Evolutionary conservation across 345 rosid species (phyloP).

Genomic region (Boechera divaricarpa): DNA sequence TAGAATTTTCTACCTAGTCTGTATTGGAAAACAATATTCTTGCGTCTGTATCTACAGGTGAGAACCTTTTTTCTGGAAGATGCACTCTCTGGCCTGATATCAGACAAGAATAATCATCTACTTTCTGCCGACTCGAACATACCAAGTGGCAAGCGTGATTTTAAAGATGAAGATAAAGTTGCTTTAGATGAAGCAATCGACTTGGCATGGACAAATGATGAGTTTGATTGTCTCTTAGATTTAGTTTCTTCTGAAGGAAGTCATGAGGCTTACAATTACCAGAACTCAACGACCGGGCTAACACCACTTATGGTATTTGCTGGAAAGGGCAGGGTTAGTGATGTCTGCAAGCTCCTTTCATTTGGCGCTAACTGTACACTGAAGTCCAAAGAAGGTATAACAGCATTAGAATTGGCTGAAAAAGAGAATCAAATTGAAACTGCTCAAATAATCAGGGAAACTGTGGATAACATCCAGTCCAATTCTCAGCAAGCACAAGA

Average conservation of each 20-base stretch:
- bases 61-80: slow-evolving; percentile 80
- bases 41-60: slow-evolving; percentile 57
- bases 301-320: slow-evolving; percentile 92
- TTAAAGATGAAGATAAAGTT: slow-evolving; percentile 63
- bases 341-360: slow-evolving; percentile 85
- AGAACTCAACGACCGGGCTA: slow-evolving; percentile 71
- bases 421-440: slow-evolving; percentile 68
- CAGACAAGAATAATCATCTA: slow-evolving; percentile 57
- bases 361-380: slow-evolving; percentile 69
- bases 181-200: slow-evolving; percentile 83
- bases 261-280: slow-evolving; percentile 64
- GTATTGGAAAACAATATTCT: slow-evolving; percentile 16
- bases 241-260: slow-evolving; percentile 64
- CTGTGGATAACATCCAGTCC: slow-evolving; percentile 43
- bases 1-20: slow-evolving; percentile 5
- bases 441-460: slow-evolving; percentile 64
- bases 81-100: slow-evolving; percentile 69
- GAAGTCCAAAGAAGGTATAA: slow-evolving; percentile 61
- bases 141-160: slow-evolving; percentile 47
- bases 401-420: slow-evolving; percentile 78
- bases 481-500: slow-evolving; percentile 54
- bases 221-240: slow-evolving; percentile 75
- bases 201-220: slow-evolving; percentile 80
- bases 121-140: slow-evolving; percentile 43
- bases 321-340: slow-evolving; percentile 80